These are phyloP conservation scores for Fraxinus pennsylvanica DNA, from an alignment of 257 asterid species.

Conservation along the genomic window DNA sequence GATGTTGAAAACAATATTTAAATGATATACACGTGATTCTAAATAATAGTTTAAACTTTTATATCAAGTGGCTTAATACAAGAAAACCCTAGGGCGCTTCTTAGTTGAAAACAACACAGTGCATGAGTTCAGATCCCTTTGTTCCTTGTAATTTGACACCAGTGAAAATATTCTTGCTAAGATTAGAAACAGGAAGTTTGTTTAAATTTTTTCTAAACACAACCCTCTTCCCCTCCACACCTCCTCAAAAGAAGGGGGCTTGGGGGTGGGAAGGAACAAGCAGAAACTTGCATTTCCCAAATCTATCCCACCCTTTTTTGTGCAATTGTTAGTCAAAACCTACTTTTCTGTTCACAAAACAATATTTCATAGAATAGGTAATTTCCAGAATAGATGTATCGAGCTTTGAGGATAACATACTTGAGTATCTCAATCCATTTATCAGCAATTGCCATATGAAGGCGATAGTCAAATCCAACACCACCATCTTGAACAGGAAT, in stretches of 20 bases:
- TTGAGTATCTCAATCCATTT: slow-evolving; percentile 94
- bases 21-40: too few species aligned
- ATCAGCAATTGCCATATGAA: slow-evolving; percentile 99
- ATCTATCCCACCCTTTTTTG: slow-evolving; percentile 11
- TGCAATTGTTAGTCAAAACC: not conserved
- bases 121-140: too few species aligned
- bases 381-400: slow-evolving; percentile 23
- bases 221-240: not conserved
- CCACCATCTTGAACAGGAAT: slow-evolving; percentile 94
- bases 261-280: not conserved
- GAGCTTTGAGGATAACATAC: slow-evolving; percentile 51
- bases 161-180: too few species aligned
- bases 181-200: too few species aligned
- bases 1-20: too few species aligned
- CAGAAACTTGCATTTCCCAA: slow-evolving; percentile 9
- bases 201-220: too few species aligned
- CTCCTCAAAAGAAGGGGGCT: not conserved
- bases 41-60: too few species aligned
- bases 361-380: not conserved
- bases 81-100: too few species aligned
- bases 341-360: slow-evolving; percentile 12
- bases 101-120: too few species aligned
- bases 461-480: slow-evolving; percentile 94
- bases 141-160: too few species aligned
- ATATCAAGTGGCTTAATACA: too few species aligned